Percentiles rank a stretch among this genome's conserved stretches.
These are phyloP conservation scores for Phlyctochytrium planicorne DNA, from an alignment of 192 early-diverging fungal genomes.

Conservation along the genomic window DNA sequence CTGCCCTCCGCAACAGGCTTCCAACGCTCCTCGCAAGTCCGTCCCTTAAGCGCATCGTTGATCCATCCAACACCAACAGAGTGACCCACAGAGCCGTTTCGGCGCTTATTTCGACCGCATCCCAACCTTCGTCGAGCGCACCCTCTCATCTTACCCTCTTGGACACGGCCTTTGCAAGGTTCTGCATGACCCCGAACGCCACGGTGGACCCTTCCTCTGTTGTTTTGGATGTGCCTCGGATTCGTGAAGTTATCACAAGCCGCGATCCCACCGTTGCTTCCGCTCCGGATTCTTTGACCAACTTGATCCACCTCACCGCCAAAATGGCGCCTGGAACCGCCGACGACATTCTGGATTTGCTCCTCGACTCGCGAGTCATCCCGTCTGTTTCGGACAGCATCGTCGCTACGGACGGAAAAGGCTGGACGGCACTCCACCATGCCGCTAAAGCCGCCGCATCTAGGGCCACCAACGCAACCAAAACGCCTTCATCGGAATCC, in stretches of 20 bases:
- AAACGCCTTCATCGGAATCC: too few species aligned
- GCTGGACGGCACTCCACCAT: slow-evolving; percentile 15
- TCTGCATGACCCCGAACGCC: background rate
- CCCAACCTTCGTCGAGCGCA: background rate
- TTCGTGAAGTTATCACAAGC: slow-evolving; percentile 12
- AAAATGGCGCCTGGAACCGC: slow-evolving; percentile 1
- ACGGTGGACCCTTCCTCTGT: slow-evolving; percentile 4
- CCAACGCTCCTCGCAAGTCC: slow-evolving; percentile 1
- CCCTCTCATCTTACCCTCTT: background rate
- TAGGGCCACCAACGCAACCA: background rate
- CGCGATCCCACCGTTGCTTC: background rate
- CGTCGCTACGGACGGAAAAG: slow-evolving; percentile 10
- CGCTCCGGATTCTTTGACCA: background rate
- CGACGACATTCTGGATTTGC: slow-evolving; percentile 18
- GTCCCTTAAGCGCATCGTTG: slow-evolving; percentile 3
- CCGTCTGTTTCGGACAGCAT: background rate
- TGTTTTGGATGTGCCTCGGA: background rate
- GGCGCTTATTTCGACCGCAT: background rate
- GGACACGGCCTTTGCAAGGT: slow-evolving; percentile 2
- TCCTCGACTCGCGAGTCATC: slow-evolving; percentile 17
- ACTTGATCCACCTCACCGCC: slow-evolving; percentile 1
- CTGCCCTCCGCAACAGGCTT: background rate
- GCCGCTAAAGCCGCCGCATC: slow-evolving; percentile 10
- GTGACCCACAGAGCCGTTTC: background rate
- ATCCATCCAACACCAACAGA: background rate